phyloP scores from a whole-genome alignment of 257 asterid genomes.

The Solanum rostratum region DNA sequence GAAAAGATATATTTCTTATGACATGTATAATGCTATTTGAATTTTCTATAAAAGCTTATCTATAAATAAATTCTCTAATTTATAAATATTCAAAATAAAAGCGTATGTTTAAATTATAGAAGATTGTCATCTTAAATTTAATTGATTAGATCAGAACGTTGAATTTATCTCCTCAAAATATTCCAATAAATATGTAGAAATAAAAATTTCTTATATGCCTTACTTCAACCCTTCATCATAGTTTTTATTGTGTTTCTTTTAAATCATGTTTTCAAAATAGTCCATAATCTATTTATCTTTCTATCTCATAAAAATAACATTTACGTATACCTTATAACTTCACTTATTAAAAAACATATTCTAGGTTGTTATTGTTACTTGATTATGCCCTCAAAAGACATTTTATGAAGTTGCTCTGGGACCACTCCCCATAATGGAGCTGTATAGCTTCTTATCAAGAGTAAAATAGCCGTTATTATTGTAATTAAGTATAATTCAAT shows the following conservation, averaged over 20 bases:
- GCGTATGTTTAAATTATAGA: not conserved
- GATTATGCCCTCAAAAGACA: not conserved
- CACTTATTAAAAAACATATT: too few species aligned
- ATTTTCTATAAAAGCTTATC: not conserved
- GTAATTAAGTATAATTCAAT: too few species aligned
- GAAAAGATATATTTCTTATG: not conserved
- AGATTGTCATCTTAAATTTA: not conserved
- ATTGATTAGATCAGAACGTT: not conserved
- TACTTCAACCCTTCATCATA: not conserved
- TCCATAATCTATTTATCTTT: too few species aligned
- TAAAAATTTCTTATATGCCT: not conserved
- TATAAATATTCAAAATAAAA: not conserved
- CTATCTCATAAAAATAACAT: not conserved
- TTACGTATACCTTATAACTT: not conserved
- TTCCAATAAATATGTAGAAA: not conserved
- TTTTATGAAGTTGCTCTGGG: not conserved
- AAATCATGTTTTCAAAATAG: not conserved
- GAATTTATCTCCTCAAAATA: not conserved
- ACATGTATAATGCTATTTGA: not conserved
- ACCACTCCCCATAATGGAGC: not conserved
- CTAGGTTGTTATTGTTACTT: not conserved
- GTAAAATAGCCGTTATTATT: not conserved
- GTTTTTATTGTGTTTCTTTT: too few species aligned
- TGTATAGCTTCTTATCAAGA: not conserved
- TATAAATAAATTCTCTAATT: not conserved